phyloP scores from a whole-genome alignment of 2,329 filamentous ascomycete genomes.

The Fusarium heterosporum region DNA sequence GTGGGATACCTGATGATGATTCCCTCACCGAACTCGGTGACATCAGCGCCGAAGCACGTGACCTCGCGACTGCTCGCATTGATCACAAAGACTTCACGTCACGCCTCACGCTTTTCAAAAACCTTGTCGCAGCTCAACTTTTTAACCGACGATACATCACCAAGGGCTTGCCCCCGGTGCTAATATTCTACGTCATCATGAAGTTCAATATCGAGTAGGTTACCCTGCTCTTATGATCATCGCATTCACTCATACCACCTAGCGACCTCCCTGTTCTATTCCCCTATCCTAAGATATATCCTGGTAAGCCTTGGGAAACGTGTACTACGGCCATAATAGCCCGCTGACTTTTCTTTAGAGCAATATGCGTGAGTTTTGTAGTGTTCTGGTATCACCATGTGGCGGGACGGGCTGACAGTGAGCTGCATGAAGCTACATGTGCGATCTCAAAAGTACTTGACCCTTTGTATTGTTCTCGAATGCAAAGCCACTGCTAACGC shows the following conservation, averaged over 20 bases:
- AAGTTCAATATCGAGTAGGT: slow-evolving; percentile 65
- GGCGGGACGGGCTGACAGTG: slow-evolving; percentile 7
- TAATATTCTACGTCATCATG: slow-evolving; percentile 53
- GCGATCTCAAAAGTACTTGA: slow-evolving; percentile 65
- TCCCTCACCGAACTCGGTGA: slow-evolving; percentile 29
- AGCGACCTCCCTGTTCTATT: slow-evolving; percentile 69
- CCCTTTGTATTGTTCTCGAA: background rate
- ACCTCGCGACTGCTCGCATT: slow-evolving; percentile 47
- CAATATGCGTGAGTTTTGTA: slow-evolving; percentile 64
- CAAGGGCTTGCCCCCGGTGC: slow-evolving; percentile 35
- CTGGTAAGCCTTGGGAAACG: slow-evolving; percentile 54
- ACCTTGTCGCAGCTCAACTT: slow-evolving; percentile 15
- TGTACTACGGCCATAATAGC: background rate
- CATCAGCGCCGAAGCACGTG: slow-evolving; percentile 44
- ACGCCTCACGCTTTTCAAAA: slow-evolving; percentile 40
- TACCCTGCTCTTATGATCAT: background rate
- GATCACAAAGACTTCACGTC: slow-evolving; percentile 37
- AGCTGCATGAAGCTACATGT: slow-evolving; percentile 61
- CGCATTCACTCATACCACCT: slow-evolving; percentile 34
- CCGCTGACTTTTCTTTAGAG: slow-evolving; percentile 50
- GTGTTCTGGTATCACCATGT: background rate
- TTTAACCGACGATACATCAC: slow-evolving; percentile 15
- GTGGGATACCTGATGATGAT: background rate
- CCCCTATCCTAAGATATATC: slow-evolving; percentile 70
- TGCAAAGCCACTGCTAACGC: slow-evolving; percentile 7